Conservation (phyloP, 768 basidiomycete genomes). For the Kwoniella pini region DNA sequence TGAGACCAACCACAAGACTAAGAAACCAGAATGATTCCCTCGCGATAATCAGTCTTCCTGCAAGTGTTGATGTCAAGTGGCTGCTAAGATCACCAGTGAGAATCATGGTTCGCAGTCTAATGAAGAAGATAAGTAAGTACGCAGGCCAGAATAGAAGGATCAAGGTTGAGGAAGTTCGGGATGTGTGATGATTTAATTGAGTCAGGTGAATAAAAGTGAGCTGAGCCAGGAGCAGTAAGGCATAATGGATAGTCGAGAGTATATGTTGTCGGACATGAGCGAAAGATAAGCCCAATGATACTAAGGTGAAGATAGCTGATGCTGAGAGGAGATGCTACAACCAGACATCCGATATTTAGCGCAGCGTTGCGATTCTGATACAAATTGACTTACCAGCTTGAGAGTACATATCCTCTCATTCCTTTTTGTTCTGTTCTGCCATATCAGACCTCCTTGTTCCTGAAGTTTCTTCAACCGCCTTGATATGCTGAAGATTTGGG, state of each 20-base stretch:
- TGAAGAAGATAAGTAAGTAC: slow-evolving; percentile 59
- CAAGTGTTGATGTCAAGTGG: slow-evolving; percentile 26
- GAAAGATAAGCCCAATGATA: slow-evolving; percentile 58
- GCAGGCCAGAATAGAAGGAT: slow-evolving; percentile 81
- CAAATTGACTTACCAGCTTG: slow-evolving; percentile 66
- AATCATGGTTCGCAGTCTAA: slow-evolving; percentile 66
- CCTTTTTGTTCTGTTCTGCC: slow-evolving; percentile 57
- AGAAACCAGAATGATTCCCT: slow-evolving; percentile 43
- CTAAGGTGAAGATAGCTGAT: slow-evolving; percentile 56
- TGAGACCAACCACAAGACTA: slow-evolving; percentile 51
- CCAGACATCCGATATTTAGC: neutral
- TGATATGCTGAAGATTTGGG: slow-evolving; percentile 33
- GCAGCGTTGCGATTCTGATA: slow-evolving; percentile 12
- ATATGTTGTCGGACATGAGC: slow-evolving; percentile 57
- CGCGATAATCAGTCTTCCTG: slow-evolving; percentile 29
- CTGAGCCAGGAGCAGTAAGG: slow-evolving; percentile 65
- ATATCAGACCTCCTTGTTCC: slow-evolving; percentile 46
- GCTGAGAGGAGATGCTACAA: slow-evolving; percentile 30
- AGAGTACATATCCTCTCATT: slow-evolving; percentile 61
- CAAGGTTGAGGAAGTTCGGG: slow-evolving; percentile 68
- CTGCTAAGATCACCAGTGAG: slow-evolving; percentile 47
- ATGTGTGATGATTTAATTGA: slow-evolving; percentile 69
- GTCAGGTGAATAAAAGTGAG: slow-evolving; percentile 61
- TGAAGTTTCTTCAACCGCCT: slow-evolving; percentile 50
- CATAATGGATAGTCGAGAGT: slow-evolving; percentile 59